Conservation (phyloP, 805 yeast genomes). For the Ogataea minuta region DNA sequence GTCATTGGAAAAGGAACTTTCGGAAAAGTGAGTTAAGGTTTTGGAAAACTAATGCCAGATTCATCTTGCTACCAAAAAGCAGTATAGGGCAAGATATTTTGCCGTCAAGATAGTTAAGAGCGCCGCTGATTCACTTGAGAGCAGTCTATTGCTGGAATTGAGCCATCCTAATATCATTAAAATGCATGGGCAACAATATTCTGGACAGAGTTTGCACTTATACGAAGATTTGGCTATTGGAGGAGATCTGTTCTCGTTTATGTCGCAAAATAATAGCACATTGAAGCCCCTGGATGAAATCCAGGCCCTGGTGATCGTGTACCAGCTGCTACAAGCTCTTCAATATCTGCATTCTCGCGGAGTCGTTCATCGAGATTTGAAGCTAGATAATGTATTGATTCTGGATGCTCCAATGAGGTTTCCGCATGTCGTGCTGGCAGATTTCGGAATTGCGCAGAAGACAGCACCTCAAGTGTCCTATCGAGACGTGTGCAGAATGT, state of each 20-base stretch:
- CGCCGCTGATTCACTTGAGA: conserved; percentile 30
- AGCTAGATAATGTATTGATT: conserved; percentile 64
- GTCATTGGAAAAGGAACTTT: conserved; percentile 56
- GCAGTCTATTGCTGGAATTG: conserved; percentile 55
- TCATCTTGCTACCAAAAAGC: conserved; percentile 32
- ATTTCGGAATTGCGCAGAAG: conserved; percentile 55
- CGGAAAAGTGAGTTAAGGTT: conserved; percentile 44
- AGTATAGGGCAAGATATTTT: conserved; percentile 31
- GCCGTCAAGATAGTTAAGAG: conserved; percentile 46
- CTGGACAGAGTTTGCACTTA: conserved; percentile 79
- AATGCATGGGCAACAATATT: conserved; percentile 68
- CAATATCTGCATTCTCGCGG: conserved; percentile 51
- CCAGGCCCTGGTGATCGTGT: conserved; percentile 51
- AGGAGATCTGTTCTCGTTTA: conserved; percentile 91
- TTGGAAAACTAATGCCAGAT: conserved; percentile 20
- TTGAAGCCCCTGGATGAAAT: conserved; percentile 47
- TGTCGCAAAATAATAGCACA: conserved; percentile 57
- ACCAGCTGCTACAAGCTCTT: conserved; percentile 56
- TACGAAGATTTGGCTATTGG: conserved; percentile 95
- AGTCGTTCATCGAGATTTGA: conserved; percentile 65
- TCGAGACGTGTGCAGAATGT: conserved; percentile 19
- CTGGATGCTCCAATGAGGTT: conserved; percentile 51
- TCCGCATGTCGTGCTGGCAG: conserved; percentile 58
- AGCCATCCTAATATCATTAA: conserved; percentile 89
- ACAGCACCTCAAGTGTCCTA: not conserved